Percentiles rank a stretch among this genome's conserved stretches.
Evolutionary conservation across 257 asterid genomes (phyloP).

Genomic region (Penstemon barbatus): DNA sequence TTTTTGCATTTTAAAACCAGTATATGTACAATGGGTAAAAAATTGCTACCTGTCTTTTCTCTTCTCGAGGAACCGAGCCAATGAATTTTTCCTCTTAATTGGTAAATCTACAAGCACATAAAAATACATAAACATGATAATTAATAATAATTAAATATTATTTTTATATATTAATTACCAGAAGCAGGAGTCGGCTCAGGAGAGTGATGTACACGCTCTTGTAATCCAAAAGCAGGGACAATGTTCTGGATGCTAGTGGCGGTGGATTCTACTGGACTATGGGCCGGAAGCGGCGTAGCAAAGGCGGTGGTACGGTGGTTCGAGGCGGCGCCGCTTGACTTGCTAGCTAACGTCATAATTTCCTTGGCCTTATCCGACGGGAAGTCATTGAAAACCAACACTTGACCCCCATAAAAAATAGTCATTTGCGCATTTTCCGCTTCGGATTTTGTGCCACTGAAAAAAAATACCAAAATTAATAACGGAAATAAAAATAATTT

Average conservation of each 20-base stretch:
- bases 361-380: conserved; percentile 53
- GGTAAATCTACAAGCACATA: conserved; percentile 50
- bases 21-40: too few relatives aligned
- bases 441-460: conserved; percentile 29
- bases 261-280: conserved; percentile 41
- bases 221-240: conserved; percentile 12
- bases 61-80: conserved; percentile 65
- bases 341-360: conserved; percentile 36
- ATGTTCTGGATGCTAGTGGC: conserved; percentile 20
- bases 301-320: conserved; percentile 24
- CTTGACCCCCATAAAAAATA: conserved; percentile 49
- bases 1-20: too few relatives aligned
- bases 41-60: conserved; percentile 45
- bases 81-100: conserved; percentile 54
- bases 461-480: not conserved
- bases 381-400: conserved; percentile 39
- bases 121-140: not conserved
- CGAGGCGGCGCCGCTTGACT: conserved; percentile 22
- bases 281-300: conserved; percentile 25
- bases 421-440: conserved; percentile 40
- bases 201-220: conserved; percentile 13
- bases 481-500: too few relatives aligned
- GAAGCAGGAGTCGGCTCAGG: conserved; percentile 29
- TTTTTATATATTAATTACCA: not conserved
- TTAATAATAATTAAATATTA: too few relatives aligned